Conservation (phyloP, 305 asterid genomes). For the Fraxinus nigra region DNA sequence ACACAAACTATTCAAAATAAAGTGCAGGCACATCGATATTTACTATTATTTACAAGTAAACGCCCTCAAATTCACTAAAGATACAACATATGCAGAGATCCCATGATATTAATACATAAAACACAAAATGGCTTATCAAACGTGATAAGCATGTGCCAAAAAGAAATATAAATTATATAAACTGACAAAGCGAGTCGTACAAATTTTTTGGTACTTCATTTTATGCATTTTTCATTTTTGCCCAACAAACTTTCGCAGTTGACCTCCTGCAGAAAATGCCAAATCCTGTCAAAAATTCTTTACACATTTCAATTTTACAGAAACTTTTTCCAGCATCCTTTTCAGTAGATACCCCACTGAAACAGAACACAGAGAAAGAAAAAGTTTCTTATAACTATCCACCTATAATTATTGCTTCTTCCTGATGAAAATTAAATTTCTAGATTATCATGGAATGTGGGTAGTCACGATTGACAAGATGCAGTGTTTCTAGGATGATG, state of each 20-base stretch:
- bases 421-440: background rate
- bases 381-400: background rate
- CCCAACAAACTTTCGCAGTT: background rate
- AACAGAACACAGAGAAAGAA: background rate
- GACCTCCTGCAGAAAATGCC: background rate
- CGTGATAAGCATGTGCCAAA: too few relatives aligned
- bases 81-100: too few relatives aligned
- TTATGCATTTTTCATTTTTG: background rate
- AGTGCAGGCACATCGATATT: background rate
- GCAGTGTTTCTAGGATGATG: background rate
- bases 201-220: background rate
- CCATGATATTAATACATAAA: too few relatives aligned
- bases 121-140: too few relatives aligned
- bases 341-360: background rate
- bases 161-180: too few relatives aligned
- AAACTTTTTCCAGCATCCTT: background rate
- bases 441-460: background rate
- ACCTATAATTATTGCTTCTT: background rate
- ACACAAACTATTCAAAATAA: too few relatives aligned
- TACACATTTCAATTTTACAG: background rate
- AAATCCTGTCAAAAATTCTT: background rate
- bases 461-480: background rate
- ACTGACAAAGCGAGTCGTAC: too few relatives aligned
- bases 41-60: too few relatives aligned
- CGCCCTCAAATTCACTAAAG: too few relatives aligned